Percentiles rank a stretch among this genome's conserved stretches.
Evolutionary conservation across 23 red algal species (phyloP).

Genomic region (Agarophyton chilense): DNA sequence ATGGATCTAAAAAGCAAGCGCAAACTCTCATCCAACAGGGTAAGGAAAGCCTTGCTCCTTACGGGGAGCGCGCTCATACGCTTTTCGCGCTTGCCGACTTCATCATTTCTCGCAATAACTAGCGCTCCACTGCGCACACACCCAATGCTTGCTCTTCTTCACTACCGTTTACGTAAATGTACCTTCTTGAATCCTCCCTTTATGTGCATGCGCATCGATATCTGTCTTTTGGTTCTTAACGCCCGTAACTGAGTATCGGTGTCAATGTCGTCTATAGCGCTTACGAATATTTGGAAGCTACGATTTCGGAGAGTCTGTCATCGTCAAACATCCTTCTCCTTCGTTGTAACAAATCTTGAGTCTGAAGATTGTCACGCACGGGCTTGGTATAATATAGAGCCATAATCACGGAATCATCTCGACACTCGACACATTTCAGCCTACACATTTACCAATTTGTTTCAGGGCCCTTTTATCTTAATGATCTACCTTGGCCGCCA

Average conservation of each 20-base stretch:
- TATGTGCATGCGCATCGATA: not conserved
- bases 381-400: not conserved
- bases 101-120: slow-evolving; percentile 93
- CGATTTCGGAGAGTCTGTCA: no score
- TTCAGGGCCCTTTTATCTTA: slow-evolving; percentile 14
- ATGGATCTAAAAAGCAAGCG: slow-evolving; percentile 69
- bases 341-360: no score
- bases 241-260: no score
- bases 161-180: slow-evolving; percentile 8
- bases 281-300: no score
- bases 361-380: not conserved
- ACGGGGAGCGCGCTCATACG: slow-evolving; percentile 62
- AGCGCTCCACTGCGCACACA: not conserved
- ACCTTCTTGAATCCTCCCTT: not conserved
- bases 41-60: slow-evolving; percentile 73
- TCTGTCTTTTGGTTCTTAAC: no score
- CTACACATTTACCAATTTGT: not conserved
- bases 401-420: not conserved
- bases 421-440: not conserved
- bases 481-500: slow-evolving; percentile 60
- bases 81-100: slow-evolving; percentile 89
- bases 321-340: no score
- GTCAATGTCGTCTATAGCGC: no score
- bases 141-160: slow-evolving; percentile 20
- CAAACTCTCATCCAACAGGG: slow-evolving; percentile 78